phyloP scores from a whole-genome alignment of 139 green algal genomes.

The Picochlorum sp. region DNA sequence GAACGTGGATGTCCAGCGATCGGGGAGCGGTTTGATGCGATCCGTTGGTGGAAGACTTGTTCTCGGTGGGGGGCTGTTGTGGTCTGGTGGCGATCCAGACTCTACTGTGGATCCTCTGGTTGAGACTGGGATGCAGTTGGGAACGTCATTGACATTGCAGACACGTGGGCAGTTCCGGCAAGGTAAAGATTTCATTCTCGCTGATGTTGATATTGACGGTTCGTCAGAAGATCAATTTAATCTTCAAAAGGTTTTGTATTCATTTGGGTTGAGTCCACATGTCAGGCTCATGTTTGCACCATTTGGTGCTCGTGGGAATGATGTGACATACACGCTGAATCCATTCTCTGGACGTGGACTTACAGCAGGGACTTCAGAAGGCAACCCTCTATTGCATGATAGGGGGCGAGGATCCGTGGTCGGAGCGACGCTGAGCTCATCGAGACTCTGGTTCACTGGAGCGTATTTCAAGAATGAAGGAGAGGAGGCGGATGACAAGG shows the following conservation, averaged over 20 bases:
- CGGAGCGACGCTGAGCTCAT: neutral
- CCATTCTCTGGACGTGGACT: conserved; percentile 25
- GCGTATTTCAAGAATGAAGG: neutral
- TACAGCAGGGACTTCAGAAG: neutral
- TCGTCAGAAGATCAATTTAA: neutral
- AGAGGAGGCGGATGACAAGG: neutral
- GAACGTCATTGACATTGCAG: conserved; percentile 16
- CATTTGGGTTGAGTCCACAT: neutral
- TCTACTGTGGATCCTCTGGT: neutral
- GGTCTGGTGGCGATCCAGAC: conserved; percentile 15
- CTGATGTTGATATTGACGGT: conserved; percentile 13
- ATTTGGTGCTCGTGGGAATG: conserved; percentile 25
- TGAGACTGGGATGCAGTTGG: conserved; percentile 10
- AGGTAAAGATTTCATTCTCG: conserved; percentile 17
- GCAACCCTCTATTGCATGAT: neutral
- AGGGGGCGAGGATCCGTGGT: neutral
- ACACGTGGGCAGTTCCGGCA: conserved; percentile 9
- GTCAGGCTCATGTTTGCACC: conserved; percentile 30
- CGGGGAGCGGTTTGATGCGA: neutral
- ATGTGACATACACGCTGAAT: conserved; percentile 32
- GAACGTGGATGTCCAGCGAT: neutral
- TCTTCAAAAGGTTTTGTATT: conserved; percentile 33
- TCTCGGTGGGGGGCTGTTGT: conserved; percentile 24
- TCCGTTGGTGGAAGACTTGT: conserved; percentile 8
- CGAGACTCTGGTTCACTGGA: neutral